Evolutionary conservation across 345 rosid genomes (phyloP).

Genomic region (Eucalyptus decipiens): DNA sequence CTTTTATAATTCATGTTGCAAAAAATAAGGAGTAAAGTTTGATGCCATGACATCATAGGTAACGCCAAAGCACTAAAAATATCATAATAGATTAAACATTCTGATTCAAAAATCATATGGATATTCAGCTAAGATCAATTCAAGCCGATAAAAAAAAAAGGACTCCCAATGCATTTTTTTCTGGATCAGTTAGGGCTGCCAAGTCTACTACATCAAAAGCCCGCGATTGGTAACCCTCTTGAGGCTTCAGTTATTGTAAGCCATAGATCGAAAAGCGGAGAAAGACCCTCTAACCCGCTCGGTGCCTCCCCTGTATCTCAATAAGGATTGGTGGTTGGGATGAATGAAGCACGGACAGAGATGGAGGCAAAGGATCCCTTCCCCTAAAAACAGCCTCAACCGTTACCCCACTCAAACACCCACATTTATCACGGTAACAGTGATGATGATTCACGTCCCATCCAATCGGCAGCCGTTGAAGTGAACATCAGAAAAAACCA

Average conservation of each 20-base stretch:
- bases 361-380: background rate
- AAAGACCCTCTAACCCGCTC: background rate
- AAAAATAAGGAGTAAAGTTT: background rate
- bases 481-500: background rate
- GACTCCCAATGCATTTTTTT: background rate
- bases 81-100: background rate
- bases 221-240: background rate
- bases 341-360: background rate
- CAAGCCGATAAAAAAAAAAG: background rate
- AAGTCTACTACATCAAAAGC: background rate
- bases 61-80: background rate
- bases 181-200: background rate
- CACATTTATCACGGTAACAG: background rate
- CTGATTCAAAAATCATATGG: background rate
- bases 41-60: background rate
- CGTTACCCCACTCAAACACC: background rate
- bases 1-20: background rate
- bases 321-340: background rate
- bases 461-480: background rate
- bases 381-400: background rate
- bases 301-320: background rate
- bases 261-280: background rate
- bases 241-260: background rate
- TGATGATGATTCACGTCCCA: background rate
- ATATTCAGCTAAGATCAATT: too few species aligned